Evolutionary conservation across 805 yeast genomes (phyloP), one percentile per base, ranked within the genome.

Genomic region (Phaffomyces thermotolerans): DNA sequence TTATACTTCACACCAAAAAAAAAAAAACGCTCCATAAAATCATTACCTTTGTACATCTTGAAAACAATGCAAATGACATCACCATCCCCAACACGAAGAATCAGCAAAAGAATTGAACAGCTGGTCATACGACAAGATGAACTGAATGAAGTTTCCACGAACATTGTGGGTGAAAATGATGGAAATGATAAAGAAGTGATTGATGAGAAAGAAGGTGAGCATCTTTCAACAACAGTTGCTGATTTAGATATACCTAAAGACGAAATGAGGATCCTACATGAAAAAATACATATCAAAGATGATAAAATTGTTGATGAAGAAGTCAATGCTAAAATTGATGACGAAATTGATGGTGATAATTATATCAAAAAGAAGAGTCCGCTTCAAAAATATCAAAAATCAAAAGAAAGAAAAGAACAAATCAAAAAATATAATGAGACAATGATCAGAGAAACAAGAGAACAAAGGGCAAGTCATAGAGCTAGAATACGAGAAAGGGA

Each of bases 351-450:
- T 12, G 17, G 34, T 9, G 44, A 35, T 4, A 47, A 42, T 10
- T 8, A 15, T 15, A 31, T 54, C 3, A 37, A 49, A 15, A 44
- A 20, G 44, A 55, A 55, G 37, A 48, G 53, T 5, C 18, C 25
- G 8, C 37, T 50, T 12, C 55, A 55, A 36, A 43, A 27, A 36
- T 47, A 37, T 33, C 38, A 44, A 8, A 53, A 53, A 33, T 50
- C 50, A 12, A 48, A 48, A 24, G 39, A 49, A 23, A 44, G 59
- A 39, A 41, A 47, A 24, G 45, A 48, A 22, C 57, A 53, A 44
- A 41, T 51, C 24, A 44, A 32, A 20, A 32, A 41, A 4, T 51
- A 51, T 34, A 44, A 48, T 24, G 51, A 48, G 22, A 30, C 22
- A 6, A n/a, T 44, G 15, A 36, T 41, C 14, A 42, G 34, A 25